Evolutionary conservation across 2,329 filamentous ascomycete genomes (phyloP), one percentile per base, ranked within the genome.

Genomic region (Domatiomyces globalis): DNA sequence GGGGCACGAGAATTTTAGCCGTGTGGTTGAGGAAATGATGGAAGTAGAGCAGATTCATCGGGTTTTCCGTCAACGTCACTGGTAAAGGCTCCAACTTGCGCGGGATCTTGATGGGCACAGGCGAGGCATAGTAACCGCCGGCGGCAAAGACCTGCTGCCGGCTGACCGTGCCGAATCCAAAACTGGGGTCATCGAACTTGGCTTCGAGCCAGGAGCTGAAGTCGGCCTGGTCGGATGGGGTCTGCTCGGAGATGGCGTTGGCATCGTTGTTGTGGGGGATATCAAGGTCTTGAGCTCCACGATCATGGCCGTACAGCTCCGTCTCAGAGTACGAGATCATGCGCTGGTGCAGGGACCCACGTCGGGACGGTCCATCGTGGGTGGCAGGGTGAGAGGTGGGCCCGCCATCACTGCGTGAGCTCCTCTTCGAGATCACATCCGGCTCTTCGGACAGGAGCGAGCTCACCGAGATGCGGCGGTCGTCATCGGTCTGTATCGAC

Each of bases 21-120:
- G 86, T 92, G 65, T 92, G 84, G 60, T 89, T 86, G 53, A 92
- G 72, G 62, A 92, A 83, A 60, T 82, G 79, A 62, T 84, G 79
- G 57, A 83, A 83, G 60, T 83, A 83, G 58, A 92, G 73, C 55
- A 92, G 66, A 61, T 92, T 90, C 78, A 90, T 90, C 1, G 80
- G 83, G 59, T 87, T 89, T 39, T 83, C 77, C 44, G 77, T 67
- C 27, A 88, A 69, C 8, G 76, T 68, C 3, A 69, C 60, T 4
- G 80, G 80, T 19, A 83, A 63, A 2, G 73, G 74, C 51, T 74
- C 78, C 29, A 83, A 64, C 49, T 72, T 72, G 54, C 75, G 75
- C 2, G 77, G 73, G 20, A 81, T 79, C 53, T 74, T 75, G 56
- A 89, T 81, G 0, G 76, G 70, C 0, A 88, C 81, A 0, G 83